Base-by-base conservation (phyloP, 208 protist species). In the Acanthamoeba healyi region DNA sequence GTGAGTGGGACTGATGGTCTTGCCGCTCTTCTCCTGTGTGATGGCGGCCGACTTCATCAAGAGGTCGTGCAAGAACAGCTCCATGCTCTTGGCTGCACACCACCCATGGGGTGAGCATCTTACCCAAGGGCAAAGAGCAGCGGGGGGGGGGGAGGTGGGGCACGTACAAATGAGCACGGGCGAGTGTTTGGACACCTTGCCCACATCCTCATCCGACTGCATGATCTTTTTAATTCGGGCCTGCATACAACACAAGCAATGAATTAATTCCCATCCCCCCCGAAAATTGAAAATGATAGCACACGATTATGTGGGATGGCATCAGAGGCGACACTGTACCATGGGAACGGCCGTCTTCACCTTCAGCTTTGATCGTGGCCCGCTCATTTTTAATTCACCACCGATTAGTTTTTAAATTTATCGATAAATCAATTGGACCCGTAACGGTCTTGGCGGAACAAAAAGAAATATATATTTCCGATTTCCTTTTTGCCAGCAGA, bases 151-250 rank as follows among this genome's bases (percentile, higher is more conserved):
- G 14, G 9, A 36, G 36, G 65, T 32, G 0, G n/a, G 17, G 38
- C 32, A 44, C 22, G 81, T 89, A 89, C 81, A 89, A 14, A 89
- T 65, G 54, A 89, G 81, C 17, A 89, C 34, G n/a, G 81, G 81
- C 3, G 81, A 89, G 34, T 56, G 44, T 61, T 89, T 89, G 81
- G 81, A 32, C n/a, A 89, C 81, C 32, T 89, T 89, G 81, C 81
- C 81, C 5, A 89, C 81, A 29, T 89, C 81, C 34, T 89, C 81
- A 44, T 89, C 81, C 1, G 81, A 89, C 32, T 89, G 81, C 81
- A 89, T 89, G 9, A 89, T 89, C 49, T 89, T 89, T 36, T 89
- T 89, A 19, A 89, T 89, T 89, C 81, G 44, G 10, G 81, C 81
- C 81, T 89, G 7, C 7, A 26, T 32, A 44, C 10, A 36, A 89